Evolutionary conservation across 2,329 filamentous ascomycete species (phyloP).

Genomic region (Fusarium sp.): DNA sequence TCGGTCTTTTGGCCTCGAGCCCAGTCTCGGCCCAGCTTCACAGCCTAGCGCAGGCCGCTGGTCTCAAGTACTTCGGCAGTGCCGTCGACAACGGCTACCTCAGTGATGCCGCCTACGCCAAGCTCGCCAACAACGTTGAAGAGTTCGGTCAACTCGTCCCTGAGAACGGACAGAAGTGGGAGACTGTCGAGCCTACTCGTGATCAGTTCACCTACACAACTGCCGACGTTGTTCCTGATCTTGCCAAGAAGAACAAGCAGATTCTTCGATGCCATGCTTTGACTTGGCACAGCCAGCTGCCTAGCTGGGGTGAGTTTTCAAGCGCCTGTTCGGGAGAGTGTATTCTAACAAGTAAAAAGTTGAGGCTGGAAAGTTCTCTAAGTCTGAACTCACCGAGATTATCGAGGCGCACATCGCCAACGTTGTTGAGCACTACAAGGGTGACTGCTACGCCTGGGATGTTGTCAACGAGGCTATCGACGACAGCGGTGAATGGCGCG

Average conservation of each 20-base stretch:
- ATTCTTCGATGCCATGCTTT: constrained; percentile 71
- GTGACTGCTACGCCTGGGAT: constrained; percentile 72
- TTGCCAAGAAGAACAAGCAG: constrained; percentile 61
- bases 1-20: constrained; percentile 43
- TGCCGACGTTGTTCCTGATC: constrained; percentile 64
- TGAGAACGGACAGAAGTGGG: constrained; percentile 73
- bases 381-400: constrained; percentile 64
- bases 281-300: constrained; percentile 58
- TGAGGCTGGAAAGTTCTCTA: constrained; percentile 61
- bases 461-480: constrained; percentile 73
- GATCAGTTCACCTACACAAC: constrained; percentile 67
- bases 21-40: constrained; percentile 55
- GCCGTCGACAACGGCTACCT: constrained; percentile 70
- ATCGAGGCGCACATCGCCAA: constrained; percentile 67
- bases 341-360: constrained; percentile 22
- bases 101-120: constrained; percentile 64
- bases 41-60: constrained; percentile 65
- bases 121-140: constrained; percentile 63
- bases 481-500: constrained; percentile 65
- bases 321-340: fast-evolving
- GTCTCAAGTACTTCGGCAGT: constrained; percentile 71
- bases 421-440: constrained; percentile 67
- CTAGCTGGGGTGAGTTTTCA: constrained; percentile 41
- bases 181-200: constrained; percentile 67
- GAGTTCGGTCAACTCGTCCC: constrained; percentile 75